Evolutionary conservation across 805 yeast species (phyloP).

Genomic region (Suhomyces canberraensis): DNA sequence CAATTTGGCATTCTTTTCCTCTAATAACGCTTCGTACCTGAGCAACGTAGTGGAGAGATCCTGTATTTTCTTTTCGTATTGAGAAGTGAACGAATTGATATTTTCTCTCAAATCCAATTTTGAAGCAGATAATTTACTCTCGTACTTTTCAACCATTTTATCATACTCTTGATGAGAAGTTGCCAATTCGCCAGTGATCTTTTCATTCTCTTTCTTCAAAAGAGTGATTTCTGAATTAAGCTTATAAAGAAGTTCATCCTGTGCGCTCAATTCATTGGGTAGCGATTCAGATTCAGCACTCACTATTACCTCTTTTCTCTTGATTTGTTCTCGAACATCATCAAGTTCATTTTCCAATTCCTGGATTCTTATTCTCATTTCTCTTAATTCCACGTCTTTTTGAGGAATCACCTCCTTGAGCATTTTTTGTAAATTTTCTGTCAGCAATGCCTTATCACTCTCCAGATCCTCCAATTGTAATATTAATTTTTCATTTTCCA

Average conservation of each 20-base stretch:
- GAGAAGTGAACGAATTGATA: conserved; percentile 19
- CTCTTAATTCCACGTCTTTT: conserved; percentile 21
- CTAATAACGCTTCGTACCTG: conserved; percentile 34
- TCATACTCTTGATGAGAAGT: conserved; percentile 14
- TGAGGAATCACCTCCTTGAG: conserved; percentile 16
- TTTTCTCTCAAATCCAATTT: conserved; percentile 28
- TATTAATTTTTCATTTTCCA: conserved; percentile 9
- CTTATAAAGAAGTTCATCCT: conserved; percentile 10
- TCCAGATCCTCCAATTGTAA: conserved; percentile 5
- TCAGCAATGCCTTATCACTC: conserved; percentile 9
- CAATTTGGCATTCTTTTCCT: conserved; percentile 34
- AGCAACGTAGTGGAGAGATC: conserved; percentile 28
- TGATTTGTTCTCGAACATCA: background rate
- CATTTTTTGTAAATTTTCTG: conserved; percentile 9
- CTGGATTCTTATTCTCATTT: conserved; percentile 12
- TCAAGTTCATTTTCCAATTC: conserved; percentile 10
- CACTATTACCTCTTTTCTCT: background rate
- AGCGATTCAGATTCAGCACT: background rate
- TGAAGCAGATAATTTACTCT: conserved; percentile 19
- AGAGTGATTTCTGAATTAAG: conserved; percentile 16
- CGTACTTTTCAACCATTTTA: conserved; percentile 15
- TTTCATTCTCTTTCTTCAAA: conserved; percentile 18
- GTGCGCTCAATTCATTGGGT: background rate
- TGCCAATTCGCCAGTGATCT: conserved; percentile 16
- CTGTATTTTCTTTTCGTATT: conserved; percentile 34